These are phyloP conservation scores for Alternaria triticimaculans DNA, from an alignment of 2,329 filamentous ascomycete genomes.

Conservation along the genomic window DNA sequence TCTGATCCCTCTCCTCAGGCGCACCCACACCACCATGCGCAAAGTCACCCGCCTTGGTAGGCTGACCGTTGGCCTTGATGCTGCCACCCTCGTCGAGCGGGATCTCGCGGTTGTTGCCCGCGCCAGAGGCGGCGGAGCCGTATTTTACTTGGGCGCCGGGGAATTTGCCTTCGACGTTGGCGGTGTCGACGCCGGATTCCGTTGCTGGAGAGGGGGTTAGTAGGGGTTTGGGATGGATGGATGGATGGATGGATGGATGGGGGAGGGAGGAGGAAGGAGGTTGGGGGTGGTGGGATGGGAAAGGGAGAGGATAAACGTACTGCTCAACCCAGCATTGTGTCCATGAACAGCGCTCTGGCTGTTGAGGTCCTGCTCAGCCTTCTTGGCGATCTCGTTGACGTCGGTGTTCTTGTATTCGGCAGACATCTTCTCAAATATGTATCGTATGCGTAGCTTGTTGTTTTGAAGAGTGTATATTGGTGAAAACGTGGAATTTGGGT, in stretches of 20 bases:
- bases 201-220: slow-evolving; percentile 37
- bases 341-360: slow-evolving; percentile 51
- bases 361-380: slow-evolving; percentile 59
- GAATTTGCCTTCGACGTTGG: slow-evolving; percentile 48
- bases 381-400: slow-evolving; percentile 53
- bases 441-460: background rate
- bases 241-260: background rate
- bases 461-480: background rate
- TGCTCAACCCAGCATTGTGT: slow-evolving; percentile 45
- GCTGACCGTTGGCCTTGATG: slow-evolving; percentile 50
- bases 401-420: slow-evolving; percentile 51
- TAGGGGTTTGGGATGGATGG: background rate
- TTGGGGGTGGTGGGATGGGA: background rate
- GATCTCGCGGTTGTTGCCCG: slow-evolving; percentile 57
- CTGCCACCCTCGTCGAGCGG: slow-evolving; percentile 55
- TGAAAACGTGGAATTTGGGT: background rate
- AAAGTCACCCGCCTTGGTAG: slow-evolving; percentile 57
- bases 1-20: slow-evolving; percentile 53
- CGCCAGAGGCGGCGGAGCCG: slow-evolving; percentile 53
- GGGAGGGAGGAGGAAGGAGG: background rate
- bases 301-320: slow-evolving; percentile 33
- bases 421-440: slow-evolving; percentile 41
- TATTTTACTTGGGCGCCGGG: slow-evolving; percentile 53
- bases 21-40: slow-evolving; percentile 53
- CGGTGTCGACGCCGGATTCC: slow-evolving; percentile 58